These are phyloP conservation scores for Backusella tuberculispora DNA, from an alignment of 192 early-diverging fungal species.

Conservation along the genomic window DNA sequence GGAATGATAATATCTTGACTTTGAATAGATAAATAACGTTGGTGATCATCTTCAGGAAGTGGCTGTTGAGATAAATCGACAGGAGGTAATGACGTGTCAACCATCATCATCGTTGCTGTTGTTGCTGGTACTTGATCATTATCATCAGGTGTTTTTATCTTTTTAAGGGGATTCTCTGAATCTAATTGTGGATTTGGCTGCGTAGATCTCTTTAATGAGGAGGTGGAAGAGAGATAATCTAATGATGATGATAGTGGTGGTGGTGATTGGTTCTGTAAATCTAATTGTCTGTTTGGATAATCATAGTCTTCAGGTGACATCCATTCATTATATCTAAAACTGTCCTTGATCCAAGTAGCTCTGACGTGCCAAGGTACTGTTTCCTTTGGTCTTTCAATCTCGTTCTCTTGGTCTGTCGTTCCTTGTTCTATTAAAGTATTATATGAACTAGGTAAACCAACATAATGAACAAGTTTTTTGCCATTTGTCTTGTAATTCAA, in stretches of 20 bases:
- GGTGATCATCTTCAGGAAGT: conserved; percentile 59
- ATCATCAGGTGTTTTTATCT: neutral
- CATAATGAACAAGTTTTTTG: conserved; percentile 56
- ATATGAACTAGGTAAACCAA: conserved; percentile 75
- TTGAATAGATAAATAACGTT: conserved; percentile 68
- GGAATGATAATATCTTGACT: conserved; percentile 82
- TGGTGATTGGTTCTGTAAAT: neutral
- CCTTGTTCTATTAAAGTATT: conserved; percentile 47
- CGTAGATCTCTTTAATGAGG: neutral
- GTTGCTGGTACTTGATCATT: too few species aligned
- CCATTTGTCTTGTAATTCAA: conserved; percentile 12
- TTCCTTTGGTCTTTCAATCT: conserved; percentile 53
- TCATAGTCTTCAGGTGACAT: conserved; percentile 52
- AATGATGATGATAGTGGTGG: neutral
- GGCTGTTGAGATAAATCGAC: conserved; percentile 8
- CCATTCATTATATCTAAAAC: conserved; percentile 75
- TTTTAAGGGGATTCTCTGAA: neutral
- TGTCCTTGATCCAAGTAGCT: conserved; percentile 71
- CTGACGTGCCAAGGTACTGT: conserved; percentile 60
- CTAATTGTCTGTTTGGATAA: conserved; percentile 6
- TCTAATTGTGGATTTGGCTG: neutral
- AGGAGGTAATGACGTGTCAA: neutral
- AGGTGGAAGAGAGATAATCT: neutral
- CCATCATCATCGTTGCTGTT: neutral
- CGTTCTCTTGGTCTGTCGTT: conserved; percentile 44